Percentiles rank a stretch among this genome's conserved stretches.
Conservation (phyloP, 2,329 filamentous ascomycete genomes). For the Venturia oleaginea region DNA sequence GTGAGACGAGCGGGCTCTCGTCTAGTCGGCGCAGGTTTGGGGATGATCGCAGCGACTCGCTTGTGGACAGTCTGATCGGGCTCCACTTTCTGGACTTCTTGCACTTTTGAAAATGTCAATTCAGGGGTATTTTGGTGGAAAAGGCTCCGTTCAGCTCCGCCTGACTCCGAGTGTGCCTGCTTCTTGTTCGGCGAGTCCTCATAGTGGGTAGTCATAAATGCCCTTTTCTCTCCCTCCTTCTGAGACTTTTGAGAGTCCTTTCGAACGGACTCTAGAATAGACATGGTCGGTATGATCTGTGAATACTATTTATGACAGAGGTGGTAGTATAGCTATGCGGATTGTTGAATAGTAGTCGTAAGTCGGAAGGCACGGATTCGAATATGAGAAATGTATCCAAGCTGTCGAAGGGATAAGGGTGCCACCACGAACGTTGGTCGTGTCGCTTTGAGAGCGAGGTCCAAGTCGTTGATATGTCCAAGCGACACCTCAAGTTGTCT, state of each 20-base stretch:
- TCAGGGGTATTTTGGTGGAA: background rate
- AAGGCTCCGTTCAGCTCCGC: background rate
- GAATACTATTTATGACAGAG: background rate
- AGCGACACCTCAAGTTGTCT: background rate
- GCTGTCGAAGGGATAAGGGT: background rate
- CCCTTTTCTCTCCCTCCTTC: background rate
- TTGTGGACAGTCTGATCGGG: background rate
- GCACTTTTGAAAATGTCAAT: background rate
- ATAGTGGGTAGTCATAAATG: slow-evolving; percentile 1
- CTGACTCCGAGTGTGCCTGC: background rate
- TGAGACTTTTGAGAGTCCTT: background rate
- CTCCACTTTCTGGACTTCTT: background rate
- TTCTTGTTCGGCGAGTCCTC: background rate
- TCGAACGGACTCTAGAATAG: background rate
- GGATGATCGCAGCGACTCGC: background rate
- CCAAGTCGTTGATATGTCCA: background rate
- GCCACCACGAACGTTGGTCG: background rate
- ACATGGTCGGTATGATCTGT: background rate
- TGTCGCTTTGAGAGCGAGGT: slow-evolving; percentile 1
- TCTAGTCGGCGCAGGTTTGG: background rate
- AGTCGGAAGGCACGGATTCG: background rate
- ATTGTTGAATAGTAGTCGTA: background rate
- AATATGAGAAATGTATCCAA: background rate
- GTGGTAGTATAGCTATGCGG: background rate
- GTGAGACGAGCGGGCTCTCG: slow-evolving; percentile 10